phyloP scores from a whole-genome alignment of 441 rosid genomes.

The Pelargonium fulgidum region DNA sequence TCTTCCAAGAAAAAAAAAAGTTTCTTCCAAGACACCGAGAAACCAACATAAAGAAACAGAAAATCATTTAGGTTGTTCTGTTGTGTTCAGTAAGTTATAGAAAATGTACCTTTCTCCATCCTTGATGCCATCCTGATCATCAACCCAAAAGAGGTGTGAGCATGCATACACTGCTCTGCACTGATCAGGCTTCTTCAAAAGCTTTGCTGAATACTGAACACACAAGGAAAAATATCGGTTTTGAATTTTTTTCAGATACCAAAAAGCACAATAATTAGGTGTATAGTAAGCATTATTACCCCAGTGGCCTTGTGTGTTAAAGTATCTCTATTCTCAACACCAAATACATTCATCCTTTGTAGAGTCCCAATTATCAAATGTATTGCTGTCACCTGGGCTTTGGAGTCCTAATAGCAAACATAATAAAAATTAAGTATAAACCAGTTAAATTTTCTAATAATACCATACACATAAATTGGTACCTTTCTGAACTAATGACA shows the following conservation, averaged over 20 bases:
- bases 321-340: constrained; percentile 96
- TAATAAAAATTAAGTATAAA: constrained; percentile 7
- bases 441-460: background rate
- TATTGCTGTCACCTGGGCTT: constrained; percentile 85
- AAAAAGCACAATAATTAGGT: background rate
- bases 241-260: background rate
- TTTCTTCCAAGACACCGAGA: background rate
- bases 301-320: constrained; percentile 94
- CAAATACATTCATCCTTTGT: constrained; percentile 94
- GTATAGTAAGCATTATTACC: constrained; percentile 41
- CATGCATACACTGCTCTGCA: constrained; percentile 95
- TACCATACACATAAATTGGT: background rate
- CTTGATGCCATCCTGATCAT: constrained; percentile 75
- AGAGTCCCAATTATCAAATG: constrained; percentile 89
- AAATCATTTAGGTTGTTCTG: background rate
- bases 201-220: constrained; percentile 93
- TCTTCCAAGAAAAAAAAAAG: background rate
- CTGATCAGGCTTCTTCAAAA: constrained; percentile 95
- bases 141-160: too few species aligned
- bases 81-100: background rate
- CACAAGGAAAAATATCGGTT: background rate
- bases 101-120: constrained; percentile 81
- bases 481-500: background rate
- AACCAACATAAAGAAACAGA: background rate
- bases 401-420: constrained; percentile 62